Base-by-base conservation (phyloP, 768 basidiomycete genomes). In the Pleurotus ostreatus region DNA sequence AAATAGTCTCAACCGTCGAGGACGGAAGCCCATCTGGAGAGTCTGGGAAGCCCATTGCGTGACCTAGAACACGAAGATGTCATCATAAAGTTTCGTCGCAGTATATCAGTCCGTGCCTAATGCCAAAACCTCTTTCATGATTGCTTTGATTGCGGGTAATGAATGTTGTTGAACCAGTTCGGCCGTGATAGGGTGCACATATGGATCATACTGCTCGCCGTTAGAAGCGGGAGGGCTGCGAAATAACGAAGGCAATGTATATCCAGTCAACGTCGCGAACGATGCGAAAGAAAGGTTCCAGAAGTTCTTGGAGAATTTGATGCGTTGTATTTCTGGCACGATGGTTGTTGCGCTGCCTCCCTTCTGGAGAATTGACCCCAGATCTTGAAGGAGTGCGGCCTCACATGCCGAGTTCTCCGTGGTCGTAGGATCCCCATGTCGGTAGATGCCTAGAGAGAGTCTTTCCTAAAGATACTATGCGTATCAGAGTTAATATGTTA, bases 241-340 rank as follows among this genome's bases (percentile, higher is more conserved):
- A 66, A 81, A 86, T 25, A 85, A 67, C 1, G 78, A 78, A 3
- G 79, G 75, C 37, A 83, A 70, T 2, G 78, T 73, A 59, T 76
- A 76, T 66, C 76, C 70, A 0, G 79, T 77, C 38, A 87, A 72
- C 0, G 83, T 79, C 0, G 82, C 63, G 53, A 78, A 69, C 6
- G 79, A 76, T 1, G 82, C 78, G 60, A 86, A 79, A 1, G 73
- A 72, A 46, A 82, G 70, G 61, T 85, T 87, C 85, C 81, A 85
- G 46, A 85, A 75, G 60, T 85, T 85, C 70, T 88, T 88, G 2
- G 69, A 60, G 58, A 79, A 88, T 63, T 85, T 86, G 59, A 72
- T 65, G 12, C 83, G 74, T 62, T 85, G 85, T n/a, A 86, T 81
- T 59, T 86, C 82, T 15, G 80, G 73, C 11, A 77, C 78, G 53